A percentile compares a stretch with the other conserved stretches of the same genome.
These are phyloP conservation scores for Cadophora sp. DNA, from an alignment of 2,329 filamentous ascomycete species.

Conservation along the genomic window DNA sequence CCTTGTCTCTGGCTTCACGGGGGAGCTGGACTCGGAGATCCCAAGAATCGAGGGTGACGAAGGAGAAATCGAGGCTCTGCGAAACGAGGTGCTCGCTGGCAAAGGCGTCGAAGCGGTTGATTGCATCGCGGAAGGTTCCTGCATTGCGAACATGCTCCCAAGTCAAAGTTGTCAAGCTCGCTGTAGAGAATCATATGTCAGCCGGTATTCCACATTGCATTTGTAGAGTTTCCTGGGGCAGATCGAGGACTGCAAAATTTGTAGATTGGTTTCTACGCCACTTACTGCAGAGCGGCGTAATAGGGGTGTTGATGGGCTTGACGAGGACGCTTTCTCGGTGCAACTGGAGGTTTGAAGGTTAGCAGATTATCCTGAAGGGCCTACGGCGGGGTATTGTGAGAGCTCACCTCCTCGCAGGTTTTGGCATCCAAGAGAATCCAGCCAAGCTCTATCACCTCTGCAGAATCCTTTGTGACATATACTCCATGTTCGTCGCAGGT, in stretches of 20 bases:
- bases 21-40: constrained; percentile 97
- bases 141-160: constrained; percentile 99
- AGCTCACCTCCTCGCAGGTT: constrained; percentile 85
- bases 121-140: constrained; percentile 95
- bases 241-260: constrained; percentile 32
- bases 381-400: constrained; percentile 11
- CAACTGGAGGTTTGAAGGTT: constrained; percentile 62
- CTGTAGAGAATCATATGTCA: constrained; percentile 55
- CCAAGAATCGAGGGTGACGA: constrained; percentile 98
- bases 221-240: neutral
- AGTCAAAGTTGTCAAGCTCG: constrained; percentile 94
- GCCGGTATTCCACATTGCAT: constrained; percentile 25
- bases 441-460: constrained; percentile 98
- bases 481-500: constrained; percentile 99
- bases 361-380: constrained; percentile 32
- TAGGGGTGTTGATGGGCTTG: constrained; percentile 98
- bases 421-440: constrained; percentile 97
- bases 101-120: constrained; percentile 93
- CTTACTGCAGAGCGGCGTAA: constrained; percentile 98
- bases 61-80: constrained; percentile 95
- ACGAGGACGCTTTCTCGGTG: constrained; percentile 96
- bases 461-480: constrained; percentile 98
- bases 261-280: constrained; percentile 45
- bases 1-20: constrained; percentile 96
- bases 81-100: constrained; percentile 88